Evolutionary conservation across 2,329 filamentous ascomycete genomes (phyloP).

Genomic region (Paraphoma chrysanthemicola): DNA sequence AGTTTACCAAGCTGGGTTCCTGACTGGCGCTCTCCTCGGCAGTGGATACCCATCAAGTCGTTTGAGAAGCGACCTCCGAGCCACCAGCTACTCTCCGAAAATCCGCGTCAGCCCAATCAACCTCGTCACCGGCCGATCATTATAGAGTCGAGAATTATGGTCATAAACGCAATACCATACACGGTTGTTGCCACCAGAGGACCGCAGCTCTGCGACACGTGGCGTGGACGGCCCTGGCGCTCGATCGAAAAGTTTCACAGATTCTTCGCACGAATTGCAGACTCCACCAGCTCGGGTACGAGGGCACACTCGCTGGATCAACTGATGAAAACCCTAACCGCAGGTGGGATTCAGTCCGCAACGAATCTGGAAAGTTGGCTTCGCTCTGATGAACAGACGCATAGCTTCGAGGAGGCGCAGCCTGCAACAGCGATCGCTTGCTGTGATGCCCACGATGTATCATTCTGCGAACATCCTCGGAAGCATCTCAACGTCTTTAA

Average conservation of each 20-base stretch:
- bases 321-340: slow-evolving; percentile 1
- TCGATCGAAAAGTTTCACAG: not conserved
- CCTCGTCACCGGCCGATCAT: not conserved
- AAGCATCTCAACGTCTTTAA: not conserved
- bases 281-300: not conserved
- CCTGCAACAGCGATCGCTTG: not conserved
- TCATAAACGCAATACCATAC: not conserved
- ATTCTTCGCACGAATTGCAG: not conserved
- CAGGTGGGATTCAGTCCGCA: not conserved
- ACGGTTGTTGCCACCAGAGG: not conserved
- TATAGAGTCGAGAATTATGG: slow-evolving; percentile 1
- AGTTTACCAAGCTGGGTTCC: slow-evolving; percentile 1
- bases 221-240: not conserved
- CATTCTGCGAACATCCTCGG: slow-evolving; percentile 1
- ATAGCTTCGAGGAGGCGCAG: not conserved
- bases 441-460: not conserved
- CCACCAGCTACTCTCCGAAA: slow-evolving; percentile 1
- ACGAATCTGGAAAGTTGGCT: slow-evolving; percentile 1
- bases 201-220: not conserved
- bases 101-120: not conserved
- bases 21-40: slow-evolving; percentile 3
- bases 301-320: not conserved
- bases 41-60: slow-evolving; percentile 1
- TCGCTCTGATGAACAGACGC: not conserved
- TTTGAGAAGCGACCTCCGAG: slow-evolving; percentile 2